A percentile compares a stretch with the other conserved stretches of the same genome.
Evolutionary conservation across 768 basidiomycete species (phyloP).

Genomic region (Lyophyllum semitale): DNA sequence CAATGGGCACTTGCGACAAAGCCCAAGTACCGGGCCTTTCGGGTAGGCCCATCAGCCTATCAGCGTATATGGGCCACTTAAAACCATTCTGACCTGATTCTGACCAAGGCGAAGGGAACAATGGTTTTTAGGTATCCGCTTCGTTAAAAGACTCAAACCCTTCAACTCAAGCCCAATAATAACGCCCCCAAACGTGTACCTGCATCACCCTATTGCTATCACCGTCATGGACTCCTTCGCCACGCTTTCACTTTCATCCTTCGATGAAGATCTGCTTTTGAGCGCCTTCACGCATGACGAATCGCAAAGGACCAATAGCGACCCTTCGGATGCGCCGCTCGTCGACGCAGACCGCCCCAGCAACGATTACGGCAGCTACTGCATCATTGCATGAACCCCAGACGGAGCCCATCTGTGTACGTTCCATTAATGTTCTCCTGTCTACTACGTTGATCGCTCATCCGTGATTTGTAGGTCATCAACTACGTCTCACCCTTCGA

Average conservation of each 20-base stretch:
- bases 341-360: constrained; percentile 1
- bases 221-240: constrained; percentile 9
- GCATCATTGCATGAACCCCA: constrained; percentile 1
- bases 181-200: background rate
- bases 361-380: constrained; percentile 5
- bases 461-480: background rate
- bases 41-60: no score
- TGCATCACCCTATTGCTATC: background rate
- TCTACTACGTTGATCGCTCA: background rate
- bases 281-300: background rate
- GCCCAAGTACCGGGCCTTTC: no score
- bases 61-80: no score
- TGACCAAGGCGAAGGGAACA: no score
- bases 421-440: background rate
- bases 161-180: background rate
- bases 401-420: background rate
- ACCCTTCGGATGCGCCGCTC: background rate
- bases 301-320: background rate
- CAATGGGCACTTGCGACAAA: no score
- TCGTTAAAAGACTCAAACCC: background rate
- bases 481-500: no score
- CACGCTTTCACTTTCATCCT: background rate
- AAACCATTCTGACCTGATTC: no score
- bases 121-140: no score
- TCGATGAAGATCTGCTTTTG: background rate